Base-by-base conservation (phyloP, 768 basidiomycete genomes). In the Zangia roseola region DNA sequence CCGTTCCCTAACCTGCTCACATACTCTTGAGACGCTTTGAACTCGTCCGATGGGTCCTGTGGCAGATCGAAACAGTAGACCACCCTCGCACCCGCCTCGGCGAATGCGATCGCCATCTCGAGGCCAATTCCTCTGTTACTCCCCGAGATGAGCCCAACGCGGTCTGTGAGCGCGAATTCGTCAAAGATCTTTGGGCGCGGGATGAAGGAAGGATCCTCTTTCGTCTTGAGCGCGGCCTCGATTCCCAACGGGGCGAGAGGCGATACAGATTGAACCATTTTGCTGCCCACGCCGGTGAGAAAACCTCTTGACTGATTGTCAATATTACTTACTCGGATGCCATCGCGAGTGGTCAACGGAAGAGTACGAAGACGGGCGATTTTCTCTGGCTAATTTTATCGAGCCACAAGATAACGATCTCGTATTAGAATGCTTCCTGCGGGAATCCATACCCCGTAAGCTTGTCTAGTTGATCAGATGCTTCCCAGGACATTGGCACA, bases 21-120 rank as follows among this genome's bases (percentile, higher is more conserved):
- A 56, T 79, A 87, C 28, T 76, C 77, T 17, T 64, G 68, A 16
- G 82, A 80, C 53, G 71, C 71, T 36, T 60, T 53, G 75, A 82
- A 88, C 57, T 84, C 84, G 1, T 73, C 74, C 2, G 80, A 80
- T 0, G 87, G 80, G 31, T 65, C 62, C 33, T 61, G 51, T 2
- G 84, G 78, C 10, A 88, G 71, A 63, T 88, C 87, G 12, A 86
- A 68, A 61, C 84, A 86, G 64, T 88, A 88, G 16, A 88, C 74
- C 0, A 74, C 82, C 8, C 79, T 74, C 6, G 84, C 85, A 28
- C 88, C 88, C 13, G 80, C 83, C 69, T 91, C 89, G 36, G 78
- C 78, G 35, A 91, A 69, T 5, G 83, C 80, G 45, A 90, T 69
- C 30, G 86, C 86, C 83, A 87, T 85, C 70, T 92, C 90, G n/a